Evolutionary conservation across 176 grass and related monocot genomes (phyloP).

Genomic region (Chloris gayana): DNA sequence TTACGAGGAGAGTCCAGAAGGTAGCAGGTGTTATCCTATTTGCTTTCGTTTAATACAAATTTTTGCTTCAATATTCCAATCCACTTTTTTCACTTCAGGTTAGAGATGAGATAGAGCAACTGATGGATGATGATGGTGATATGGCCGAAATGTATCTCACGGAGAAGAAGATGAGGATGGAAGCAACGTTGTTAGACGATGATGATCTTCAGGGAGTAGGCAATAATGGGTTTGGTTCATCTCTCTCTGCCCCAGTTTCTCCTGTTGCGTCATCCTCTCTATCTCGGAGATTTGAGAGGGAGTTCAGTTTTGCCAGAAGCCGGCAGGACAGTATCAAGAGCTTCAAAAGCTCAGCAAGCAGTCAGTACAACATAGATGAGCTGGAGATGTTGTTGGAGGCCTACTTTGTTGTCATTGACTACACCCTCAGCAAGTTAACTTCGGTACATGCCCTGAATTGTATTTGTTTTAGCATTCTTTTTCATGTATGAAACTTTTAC

Average conservation of each 20-base stretch:
- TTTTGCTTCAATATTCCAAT: not conserved
- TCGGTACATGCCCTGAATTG: slow-evolving; percentile 54
- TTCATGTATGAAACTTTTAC: not conserved
- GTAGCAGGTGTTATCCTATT: slow-evolving; percentile 33
- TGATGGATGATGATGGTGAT: slow-evolving; percentile 98
- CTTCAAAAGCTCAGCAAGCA: slow-evolving; percentile 68
- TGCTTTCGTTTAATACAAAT: slow-evolving; percentile 3
- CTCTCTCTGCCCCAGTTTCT: slow-evolving; percentile 86
- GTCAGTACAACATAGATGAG: slow-evolving; percentile 63
- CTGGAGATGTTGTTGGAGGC: slow-evolving; percentile 96
- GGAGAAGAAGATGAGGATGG: slow-evolving; percentile 77
- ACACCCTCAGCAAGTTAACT: slow-evolving; percentile 85
- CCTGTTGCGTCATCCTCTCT: slow-evolving; percentile 58
- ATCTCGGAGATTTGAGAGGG: slow-evolving; percentile 63
- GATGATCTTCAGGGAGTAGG: slow-evolving; percentile 50
- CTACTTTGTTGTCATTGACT: slow-evolving; percentile 89
- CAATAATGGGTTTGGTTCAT: slow-evolving; percentile 51
- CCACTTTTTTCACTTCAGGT: slow-evolving; percentile 53
- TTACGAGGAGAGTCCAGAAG: slow-evolving; percentile 96
- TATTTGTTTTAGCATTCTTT: not conserved
- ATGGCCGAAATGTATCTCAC: slow-evolving; percentile 99
- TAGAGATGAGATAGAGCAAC: slow-evolving; percentile 91
- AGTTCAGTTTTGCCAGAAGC: slow-evolving; percentile 68
- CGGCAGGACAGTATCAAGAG: slow-evolving; percentile 56
- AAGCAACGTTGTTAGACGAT: slow-evolving; percentile 64